Evolutionary conservation across 176 grass and related monocot genomes (phyloP).

Genomic region (Melocanna baccifera): DNA sequence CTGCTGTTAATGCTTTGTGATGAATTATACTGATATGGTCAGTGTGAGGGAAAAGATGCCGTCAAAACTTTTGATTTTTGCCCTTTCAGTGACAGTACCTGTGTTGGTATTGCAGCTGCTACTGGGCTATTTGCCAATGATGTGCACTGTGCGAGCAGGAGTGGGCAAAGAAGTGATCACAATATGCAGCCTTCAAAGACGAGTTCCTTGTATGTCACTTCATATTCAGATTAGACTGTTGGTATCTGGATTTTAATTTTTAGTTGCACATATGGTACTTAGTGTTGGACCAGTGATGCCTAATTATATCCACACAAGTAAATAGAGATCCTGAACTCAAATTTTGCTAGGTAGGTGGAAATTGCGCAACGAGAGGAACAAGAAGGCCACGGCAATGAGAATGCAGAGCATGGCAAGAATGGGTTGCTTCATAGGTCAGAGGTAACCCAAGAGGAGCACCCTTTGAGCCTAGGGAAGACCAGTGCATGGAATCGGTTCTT

Average conservation of each 20-base stretch:
- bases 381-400: background rate
- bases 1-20: background rate
- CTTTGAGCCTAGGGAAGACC: conserved; percentile 76
- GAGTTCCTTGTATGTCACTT: conserved; percentile 70
- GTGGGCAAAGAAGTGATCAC: conserved; percentile 60
- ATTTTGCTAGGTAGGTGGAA: conserved; percentile 81
- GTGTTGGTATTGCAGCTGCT: conserved; percentile 59
- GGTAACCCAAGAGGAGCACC: conserved; percentile 63
- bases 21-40: conserved; percentile 7
- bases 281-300: background rate
- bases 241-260: conserved; percentile 1
- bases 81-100: conserved; percentile 16
- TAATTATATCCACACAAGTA: background rate
- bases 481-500: conserved; percentile 79
- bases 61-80: conserved; percentile 27
- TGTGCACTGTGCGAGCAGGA: conserved; percentile 62
- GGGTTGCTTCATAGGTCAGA: conserved; percentile 58
- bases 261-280: background rate
- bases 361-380: conserved; percentile 35
- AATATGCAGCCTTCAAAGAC: conserved; percentile 67
- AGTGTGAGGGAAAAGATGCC: conserved; percentile 4
- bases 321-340: conserved; percentile 23
- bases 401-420: conserved; percentile 24
- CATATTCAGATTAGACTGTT: conserved; percentile 2
- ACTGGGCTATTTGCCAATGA: conserved; percentile 71